phyloP scores from a whole-genome alignment of 2,329 filamentous ascomycete genomes.

The Talaromyces islandicus region DNA sequence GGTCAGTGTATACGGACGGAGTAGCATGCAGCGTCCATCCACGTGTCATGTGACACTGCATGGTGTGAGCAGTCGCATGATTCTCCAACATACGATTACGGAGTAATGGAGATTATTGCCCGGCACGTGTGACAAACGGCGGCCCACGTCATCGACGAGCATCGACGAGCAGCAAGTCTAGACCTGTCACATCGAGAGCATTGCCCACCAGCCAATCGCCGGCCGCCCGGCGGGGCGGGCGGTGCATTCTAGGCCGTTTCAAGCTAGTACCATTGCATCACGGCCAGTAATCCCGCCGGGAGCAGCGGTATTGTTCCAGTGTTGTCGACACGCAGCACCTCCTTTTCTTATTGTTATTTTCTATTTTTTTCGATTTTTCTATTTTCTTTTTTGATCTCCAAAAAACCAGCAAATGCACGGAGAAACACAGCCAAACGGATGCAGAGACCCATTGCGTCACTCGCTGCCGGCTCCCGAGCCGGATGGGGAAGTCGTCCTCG shows the following conservation, averaged over 20 bases:
- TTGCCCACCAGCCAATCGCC: neutral
- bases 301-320: too few relatives aligned
- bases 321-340: too few relatives aligned
- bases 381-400: too few relatives aligned
- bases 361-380: too few relatives aligned
- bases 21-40: neutral
- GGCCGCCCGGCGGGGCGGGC: neutral
- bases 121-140: neutral
- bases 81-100: neutral
- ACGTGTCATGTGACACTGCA: neutral
- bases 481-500: neutral
- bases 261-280: neutral
- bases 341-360: too few relatives aligned
- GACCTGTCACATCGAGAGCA: neutral
- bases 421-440: too few relatives aligned
- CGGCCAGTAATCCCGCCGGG: neutral
- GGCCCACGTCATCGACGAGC: neutral
- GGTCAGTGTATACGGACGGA: neutral
- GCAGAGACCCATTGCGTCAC: too few relatives aligned
- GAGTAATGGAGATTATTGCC: too few relatives aligned
- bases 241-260: neutral
- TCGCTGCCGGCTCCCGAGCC: too few relatives aligned
- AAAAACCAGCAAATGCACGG: too few relatives aligned
- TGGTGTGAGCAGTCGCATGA: neutral
- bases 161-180: neutral